Evolutionary conservation across 805 yeast genomes (phyloP).

Genomic region (Wickerhamiella occidentalis): DNA sequence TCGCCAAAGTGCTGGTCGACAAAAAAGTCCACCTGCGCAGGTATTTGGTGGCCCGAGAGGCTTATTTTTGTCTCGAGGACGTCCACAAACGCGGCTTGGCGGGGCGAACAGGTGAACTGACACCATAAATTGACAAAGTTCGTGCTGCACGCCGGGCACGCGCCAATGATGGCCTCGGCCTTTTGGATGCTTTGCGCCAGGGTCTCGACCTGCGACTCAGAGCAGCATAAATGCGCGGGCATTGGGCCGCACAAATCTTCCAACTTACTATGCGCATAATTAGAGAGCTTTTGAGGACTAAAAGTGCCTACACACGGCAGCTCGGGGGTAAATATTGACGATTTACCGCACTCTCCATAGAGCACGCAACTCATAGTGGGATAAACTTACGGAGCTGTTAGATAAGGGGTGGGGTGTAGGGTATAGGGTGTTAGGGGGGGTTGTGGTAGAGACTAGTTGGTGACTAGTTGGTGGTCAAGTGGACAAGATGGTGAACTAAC

Average conservation of each 20-base stretch:
- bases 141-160: conserved; percentile 86
- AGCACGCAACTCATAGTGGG: conserved; percentile 22
- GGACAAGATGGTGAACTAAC: no score
- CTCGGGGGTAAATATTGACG: conserved; percentile 60
- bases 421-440: neutral
- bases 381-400: neutral
- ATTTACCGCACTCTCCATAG: conserved; percentile 56
- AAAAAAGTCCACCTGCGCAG: conserved; percentile 55
- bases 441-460: neutral
- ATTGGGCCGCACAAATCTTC: conserved; percentile 62
- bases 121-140: conserved; percentile 76
- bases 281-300: conserved; percentile 37
- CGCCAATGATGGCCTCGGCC: conserved; percentile 68
- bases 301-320: conserved; percentile 64
- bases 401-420: neutral
- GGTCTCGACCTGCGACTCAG: conserved; percentile 41
- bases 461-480: no score
- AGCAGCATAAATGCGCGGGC: conserved; percentile 53
- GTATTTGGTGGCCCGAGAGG: conserved; percentile 43
- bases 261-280: conserved; percentile 36
- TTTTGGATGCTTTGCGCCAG: conserved; percentile 52
- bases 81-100: conserved; percentile 64
- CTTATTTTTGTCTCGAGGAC: conserved; percentile 44
- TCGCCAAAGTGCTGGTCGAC: conserved; percentile 50
- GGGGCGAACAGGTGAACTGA: conserved; percentile 79